phyloP scores from a whole-genome alignment of 768 basidiomycete species.

The Tulasnella sp. region DNA sequence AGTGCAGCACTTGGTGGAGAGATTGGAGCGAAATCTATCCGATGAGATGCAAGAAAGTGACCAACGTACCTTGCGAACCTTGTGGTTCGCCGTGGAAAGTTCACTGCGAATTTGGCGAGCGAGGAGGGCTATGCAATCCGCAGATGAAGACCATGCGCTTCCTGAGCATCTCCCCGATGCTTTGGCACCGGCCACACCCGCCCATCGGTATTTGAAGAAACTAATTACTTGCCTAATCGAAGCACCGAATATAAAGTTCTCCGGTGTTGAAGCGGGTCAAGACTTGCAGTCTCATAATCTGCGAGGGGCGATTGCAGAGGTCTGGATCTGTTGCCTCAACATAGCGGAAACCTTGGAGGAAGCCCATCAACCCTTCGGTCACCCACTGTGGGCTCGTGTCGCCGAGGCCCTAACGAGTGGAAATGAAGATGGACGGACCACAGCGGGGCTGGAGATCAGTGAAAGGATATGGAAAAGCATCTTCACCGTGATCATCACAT shows the following conservation, averaged over 20 bases:
- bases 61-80: conserved; percentile 45
- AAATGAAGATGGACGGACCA: neutral
- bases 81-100: conserved; percentile 70
- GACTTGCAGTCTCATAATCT: conserved; percentile 40
- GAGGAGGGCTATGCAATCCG: conserved; percentile 27
- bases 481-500: conserved; percentile 70
- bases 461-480: conserved; percentile 75
- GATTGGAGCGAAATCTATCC: conserved; percentile 49
- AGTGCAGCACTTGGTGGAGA: conserved; percentile 47
- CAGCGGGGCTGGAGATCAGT: conserved; percentile 50
- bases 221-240: conserved; percentile 43
- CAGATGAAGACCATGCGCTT: neutral
- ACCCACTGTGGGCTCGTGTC: conserved; percentile 30
- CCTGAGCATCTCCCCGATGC: neutral
- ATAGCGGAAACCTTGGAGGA: conserved; percentile 44
- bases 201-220: conserved; percentile 26
- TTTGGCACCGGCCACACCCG: conserved; percentile 14
- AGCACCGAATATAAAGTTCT: conserved; percentile 44
- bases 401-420: neutral
- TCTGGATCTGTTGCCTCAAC: conserved; percentile 78
- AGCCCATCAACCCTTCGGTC: conserved; percentile 7
- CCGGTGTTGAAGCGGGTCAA: neutral
- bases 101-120: conserved; percentile 49
- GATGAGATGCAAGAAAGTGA: conserved; percentile 35
- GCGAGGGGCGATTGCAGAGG: conserved; percentile 56